Conservation (phyloP, 179 eudicot species). For the Patellifolia procumbens region DNA sequence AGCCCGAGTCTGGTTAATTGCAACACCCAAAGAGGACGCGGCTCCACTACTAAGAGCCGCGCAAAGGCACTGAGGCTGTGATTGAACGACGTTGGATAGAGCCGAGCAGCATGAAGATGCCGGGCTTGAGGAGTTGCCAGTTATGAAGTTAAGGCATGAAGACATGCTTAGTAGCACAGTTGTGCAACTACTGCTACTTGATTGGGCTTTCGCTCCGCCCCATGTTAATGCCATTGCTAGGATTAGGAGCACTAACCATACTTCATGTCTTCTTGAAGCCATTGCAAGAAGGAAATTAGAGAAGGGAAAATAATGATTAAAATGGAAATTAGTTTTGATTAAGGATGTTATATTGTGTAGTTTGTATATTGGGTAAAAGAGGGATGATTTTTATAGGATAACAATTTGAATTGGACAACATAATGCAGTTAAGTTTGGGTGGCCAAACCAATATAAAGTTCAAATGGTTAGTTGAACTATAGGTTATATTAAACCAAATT, state of each 20-base stretch:
- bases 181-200: slow-evolving; percentile 43
- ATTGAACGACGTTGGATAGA: slow-evolving; percentile 58
- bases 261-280: slow-evolving; percentile 22
- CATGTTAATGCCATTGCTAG: slow-evolving; percentile 31
- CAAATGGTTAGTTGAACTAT: slow-evolving; percentile 31
- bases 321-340: slow-evolving; percentile 12
- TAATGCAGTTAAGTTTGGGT: slow-evolving; percentile 36
- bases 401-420: slow-evolving; percentile 11
- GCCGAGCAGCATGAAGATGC: slow-evolving; percentile 63
- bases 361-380: slow-evolving; percentile 13
- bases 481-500: neutral
- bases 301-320: too few relatives aligned
- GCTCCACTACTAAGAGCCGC: slow-evolving; percentile 47
- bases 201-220: slow-evolving; percentile 39
- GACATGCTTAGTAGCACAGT: slow-evolving; percentile 63
- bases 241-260: slow-evolving; percentile 14
- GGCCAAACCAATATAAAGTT: slow-evolving; percentile 35
- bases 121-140: slow-evolving; percentile 54
- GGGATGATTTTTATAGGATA: slow-evolving; percentile 23
- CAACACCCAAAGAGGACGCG: slow-evolving; percentile 47
- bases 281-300: slow-evolving; percentile 10
- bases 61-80: slow-evolving; percentile 74
- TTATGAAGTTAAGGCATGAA: slow-evolving; percentile 62
- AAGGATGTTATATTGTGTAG: neutral
- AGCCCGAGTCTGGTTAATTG: slow-evolving; percentile 60